phyloP scores from a whole-genome alignment of 2,329 filamentous ascomycete species.

The Lasiodiplodia theobromae region DNA sequence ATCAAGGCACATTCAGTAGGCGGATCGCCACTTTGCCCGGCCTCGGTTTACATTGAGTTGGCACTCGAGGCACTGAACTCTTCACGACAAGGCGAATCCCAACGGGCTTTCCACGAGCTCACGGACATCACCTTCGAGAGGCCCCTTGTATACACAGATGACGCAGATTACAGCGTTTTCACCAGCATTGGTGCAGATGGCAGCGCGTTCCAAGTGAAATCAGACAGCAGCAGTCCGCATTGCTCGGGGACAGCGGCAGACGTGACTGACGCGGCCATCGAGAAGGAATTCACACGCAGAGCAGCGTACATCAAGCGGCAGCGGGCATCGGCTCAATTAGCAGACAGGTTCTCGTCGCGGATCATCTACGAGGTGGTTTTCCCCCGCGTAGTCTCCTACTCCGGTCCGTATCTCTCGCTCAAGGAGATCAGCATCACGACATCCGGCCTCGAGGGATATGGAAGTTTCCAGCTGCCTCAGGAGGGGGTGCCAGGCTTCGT shows the following conservation, averaged over 20 bases:
- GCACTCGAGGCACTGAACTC: conserved; percentile 6
- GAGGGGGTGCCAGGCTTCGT: conserved; percentile 32
- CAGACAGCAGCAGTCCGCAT: conserved; percentile 8
- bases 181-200: neutral
- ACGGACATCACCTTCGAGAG: conserved; percentile 24
- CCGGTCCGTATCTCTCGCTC: conserved; percentile 37
- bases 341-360: conserved; percentile 36
- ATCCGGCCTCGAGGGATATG: conserved; percentile 31
- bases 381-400: conserved; percentile 41
- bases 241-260: neutral
- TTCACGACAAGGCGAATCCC: neutral
- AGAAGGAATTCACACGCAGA: neutral
- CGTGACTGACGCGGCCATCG: neutral
- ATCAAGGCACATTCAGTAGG: conserved; percentile 29
- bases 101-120: neutral
- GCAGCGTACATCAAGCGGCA: conserved; percentile 27
- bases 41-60: conserved; percentile 28
- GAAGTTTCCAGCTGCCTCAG: conserved; percentile 10
- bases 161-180: neutral
- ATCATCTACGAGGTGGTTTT: conserved; percentile 43
- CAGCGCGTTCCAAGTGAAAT: conserved; percentile 11
- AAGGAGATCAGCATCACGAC: conserved; percentile 37
- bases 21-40: conserved; percentile 27
- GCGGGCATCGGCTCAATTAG: conserved; percentile 28
- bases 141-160: conserved; percentile 24